Evolutionary conservation across 441 rosid genomes (phyloP).

Genomic region (Pelargonium myrrhifolium): DNA sequence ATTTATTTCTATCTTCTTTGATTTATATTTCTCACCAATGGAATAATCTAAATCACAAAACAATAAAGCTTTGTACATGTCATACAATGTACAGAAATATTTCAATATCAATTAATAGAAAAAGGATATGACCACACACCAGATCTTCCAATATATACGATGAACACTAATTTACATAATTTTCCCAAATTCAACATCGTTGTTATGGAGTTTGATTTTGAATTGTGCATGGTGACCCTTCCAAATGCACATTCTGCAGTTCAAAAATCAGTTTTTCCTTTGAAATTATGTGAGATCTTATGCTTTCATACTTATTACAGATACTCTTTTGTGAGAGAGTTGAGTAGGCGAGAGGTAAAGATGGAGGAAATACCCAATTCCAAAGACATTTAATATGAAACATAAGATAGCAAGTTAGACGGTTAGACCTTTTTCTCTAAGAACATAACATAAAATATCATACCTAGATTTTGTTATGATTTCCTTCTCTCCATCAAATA

Average conservation of each 20-base stretch:
- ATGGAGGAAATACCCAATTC: neutral
- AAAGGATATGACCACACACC: no score
- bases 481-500: constrained; percentile 57
- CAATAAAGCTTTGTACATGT: no score
- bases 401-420: neutral
- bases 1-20: no score
- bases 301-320: neutral
- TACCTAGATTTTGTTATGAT: constrained; percentile 60
- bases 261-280: neutral
- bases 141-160: no score
- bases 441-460: neutral
- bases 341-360: neutral
- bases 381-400: neutral
- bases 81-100: no score
- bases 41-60: no score
- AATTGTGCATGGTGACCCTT: neutral
- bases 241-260: neutral
- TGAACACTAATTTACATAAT: no score
- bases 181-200: no score
- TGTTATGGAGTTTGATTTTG: no score
- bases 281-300: neutral
- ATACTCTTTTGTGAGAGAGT: constrained; percentile 1
- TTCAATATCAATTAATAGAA: no score
- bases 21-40: no score
- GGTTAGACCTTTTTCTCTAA: neutral